A percentile compares a stretch with the other conserved stretches of the same genome.
phyloP scores from a whole-genome alignment of 306 rosid genomes.

The Citrullus amarus region DNA sequence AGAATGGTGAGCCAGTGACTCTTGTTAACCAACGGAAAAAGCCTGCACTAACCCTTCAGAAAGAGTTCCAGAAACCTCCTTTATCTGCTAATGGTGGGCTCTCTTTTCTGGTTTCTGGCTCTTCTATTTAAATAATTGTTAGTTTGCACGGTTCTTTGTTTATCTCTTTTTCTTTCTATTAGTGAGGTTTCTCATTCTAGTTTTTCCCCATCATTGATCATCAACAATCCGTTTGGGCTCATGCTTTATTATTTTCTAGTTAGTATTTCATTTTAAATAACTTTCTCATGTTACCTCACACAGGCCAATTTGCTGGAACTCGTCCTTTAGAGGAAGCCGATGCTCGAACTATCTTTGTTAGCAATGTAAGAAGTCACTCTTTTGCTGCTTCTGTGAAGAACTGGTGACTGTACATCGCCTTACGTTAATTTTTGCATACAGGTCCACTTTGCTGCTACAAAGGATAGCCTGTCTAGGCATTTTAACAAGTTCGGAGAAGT shows the following conservation, averaged over 20 bases:
- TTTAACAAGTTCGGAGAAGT: constrained; percentile 82
- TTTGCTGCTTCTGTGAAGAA: constrained; percentile 3
- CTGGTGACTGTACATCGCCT: not conserved
- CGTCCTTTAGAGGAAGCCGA: constrained; percentile 72
- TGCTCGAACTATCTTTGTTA: constrained; percentile 79
- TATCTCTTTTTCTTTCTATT: not conserved
- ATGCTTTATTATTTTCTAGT: not conserved
- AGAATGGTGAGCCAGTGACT: constrained; percentile 23
- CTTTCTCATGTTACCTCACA: not conserved
- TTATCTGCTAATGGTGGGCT: constrained; percentile 44
- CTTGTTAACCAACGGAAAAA: constrained; percentile 42
- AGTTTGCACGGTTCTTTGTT: not conserved
- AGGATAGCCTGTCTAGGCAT: constrained; percentile 81
- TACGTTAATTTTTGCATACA: constrained; percentile 9
- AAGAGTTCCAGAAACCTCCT: constrained; percentile 34
- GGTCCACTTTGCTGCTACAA: constrained; percentile 96
- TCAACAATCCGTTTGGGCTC: not conserved
- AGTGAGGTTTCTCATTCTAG: not conserved
- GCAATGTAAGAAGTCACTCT: constrained; percentile 55
- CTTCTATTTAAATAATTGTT: not conserved
- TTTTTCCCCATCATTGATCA: not conserved
- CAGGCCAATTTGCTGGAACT: constrained; percentile 45
- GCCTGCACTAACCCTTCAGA: constrained; percentile 34
- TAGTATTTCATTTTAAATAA: not conserved
- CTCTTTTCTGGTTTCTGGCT: constrained; percentile 6